Percentiles rank a stretch among this genome's conserved stretches.
Evolutionary conservation across 768 basidiomycete genomes (phyloP).

Genomic region (Rhizopogon vesiculosus): DNA sequence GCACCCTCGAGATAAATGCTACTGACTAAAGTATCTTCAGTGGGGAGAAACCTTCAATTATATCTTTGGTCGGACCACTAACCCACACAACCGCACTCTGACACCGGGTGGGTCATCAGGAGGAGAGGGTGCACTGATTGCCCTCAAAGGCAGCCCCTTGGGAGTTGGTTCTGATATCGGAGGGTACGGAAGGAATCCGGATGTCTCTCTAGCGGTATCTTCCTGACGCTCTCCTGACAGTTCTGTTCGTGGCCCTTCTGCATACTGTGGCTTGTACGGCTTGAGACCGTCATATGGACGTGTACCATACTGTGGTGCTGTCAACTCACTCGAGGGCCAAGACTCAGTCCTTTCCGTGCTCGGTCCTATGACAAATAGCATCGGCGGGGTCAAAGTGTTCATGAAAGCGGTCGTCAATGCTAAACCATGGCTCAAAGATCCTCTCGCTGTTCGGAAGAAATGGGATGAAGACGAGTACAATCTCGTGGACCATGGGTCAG

Average conservation of each 20-base stretch:
- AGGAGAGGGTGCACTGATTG: conserved; percentile 75
- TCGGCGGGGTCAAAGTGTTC: conserved; percentile 62
- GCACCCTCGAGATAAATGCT: not conserved
- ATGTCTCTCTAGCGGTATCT: too few relatives aligned
- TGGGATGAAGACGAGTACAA: conserved; percentile 60
- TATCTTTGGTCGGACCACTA: conserved; percentile 72
- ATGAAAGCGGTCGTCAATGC: conserved; percentile 54
- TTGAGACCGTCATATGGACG: conserved; percentile 66
- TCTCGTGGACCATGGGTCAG: conserved; percentile 55
- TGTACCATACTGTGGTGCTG: conserved; percentile 65
- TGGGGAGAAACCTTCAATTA: conserved; percentile 77
- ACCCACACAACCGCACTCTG: conserved; percentile 67
- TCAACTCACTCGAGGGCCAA: conserved; percentile 65
- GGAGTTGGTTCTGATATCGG: conserved; percentile 81
- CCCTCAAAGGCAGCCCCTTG: conserved; percentile 17
- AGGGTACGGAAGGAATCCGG: conserved; percentile 37
- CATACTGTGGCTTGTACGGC: conserved; percentile 65
- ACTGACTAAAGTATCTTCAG: conserved; percentile 28
- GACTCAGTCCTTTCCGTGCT: conserved; percentile 68
- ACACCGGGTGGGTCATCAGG: conserved; percentile 81
- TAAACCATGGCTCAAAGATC: conserved; percentile 65
- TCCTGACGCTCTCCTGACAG: conserved; percentile 25
- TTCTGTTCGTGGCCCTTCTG: conserved; percentile 66
- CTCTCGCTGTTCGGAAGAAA: conserved; percentile 46
- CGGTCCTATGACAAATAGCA: conserved; percentile 60